Evolutionary conservation across 2,329 filamentous ascomycete genomes (phyloP).

Genomic region (Arthrobotrys musiformis): DNA sequence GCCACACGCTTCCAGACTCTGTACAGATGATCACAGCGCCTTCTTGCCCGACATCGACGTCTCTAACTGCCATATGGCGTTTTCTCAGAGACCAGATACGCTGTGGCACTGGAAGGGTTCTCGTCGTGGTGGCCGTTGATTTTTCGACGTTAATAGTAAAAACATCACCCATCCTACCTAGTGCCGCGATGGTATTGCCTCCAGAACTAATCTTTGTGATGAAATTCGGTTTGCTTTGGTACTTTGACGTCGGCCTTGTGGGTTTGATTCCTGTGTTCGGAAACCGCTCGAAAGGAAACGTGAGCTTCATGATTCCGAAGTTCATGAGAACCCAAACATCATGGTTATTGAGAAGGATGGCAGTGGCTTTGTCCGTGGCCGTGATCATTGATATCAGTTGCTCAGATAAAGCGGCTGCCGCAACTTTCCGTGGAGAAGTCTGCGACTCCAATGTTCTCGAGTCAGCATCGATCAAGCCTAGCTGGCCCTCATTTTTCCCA

Average conservation of each 20-base stretch:
- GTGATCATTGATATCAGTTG: slow-evolving; percentile 79
- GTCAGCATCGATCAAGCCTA: slow-evolving; percentile 90
- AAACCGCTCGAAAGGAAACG: slow-evolving; percentile 78
- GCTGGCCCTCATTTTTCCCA: slow-evolving; percentile 92
- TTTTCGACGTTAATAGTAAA: slow-evolving; percentile 81
- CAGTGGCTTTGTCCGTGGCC: slow-evolving; percentile 89
- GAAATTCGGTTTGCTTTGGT: slow-evolving; percentile 68
- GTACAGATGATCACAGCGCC: slow-evolving; percentile 96
- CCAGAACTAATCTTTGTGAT: slow-evolving; percentile 83
- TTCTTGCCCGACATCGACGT: slow-evolving; percentile 89
- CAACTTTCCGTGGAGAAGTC: slow-evolving; percentile 82
- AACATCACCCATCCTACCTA: slow-evolving; percentile 85
- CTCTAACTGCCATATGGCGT: slow-evolving; percentile 81
- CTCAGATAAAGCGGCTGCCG: slow-evolving; percentile 78
- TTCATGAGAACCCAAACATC: slow-evolving; percentile 95
- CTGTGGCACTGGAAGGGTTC: slow-evolving; percentile 81
- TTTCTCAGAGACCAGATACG: slow-evolving; percentile 91
- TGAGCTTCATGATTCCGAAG: slow-evolving; percentile 91
- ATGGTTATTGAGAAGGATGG: slow-evolving; percentile 83
- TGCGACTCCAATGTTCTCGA: slow-evolving; percentile 90
- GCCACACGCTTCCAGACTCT: slow-evolving; percentile 91
- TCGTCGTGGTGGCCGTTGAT: slow-evolving; percentile 61
- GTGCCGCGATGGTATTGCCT: slow-evolving; percentile 88
- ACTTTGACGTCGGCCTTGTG: slow-evolving; percentile 36
- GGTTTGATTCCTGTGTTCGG: slow-evolving; percentile 61